These are phyloP conservation scores for Orbilia ellipsospora DNA, from an alignment of 2,329 filamentous ascomycete species.

Conservation along the genomic window DNA sequence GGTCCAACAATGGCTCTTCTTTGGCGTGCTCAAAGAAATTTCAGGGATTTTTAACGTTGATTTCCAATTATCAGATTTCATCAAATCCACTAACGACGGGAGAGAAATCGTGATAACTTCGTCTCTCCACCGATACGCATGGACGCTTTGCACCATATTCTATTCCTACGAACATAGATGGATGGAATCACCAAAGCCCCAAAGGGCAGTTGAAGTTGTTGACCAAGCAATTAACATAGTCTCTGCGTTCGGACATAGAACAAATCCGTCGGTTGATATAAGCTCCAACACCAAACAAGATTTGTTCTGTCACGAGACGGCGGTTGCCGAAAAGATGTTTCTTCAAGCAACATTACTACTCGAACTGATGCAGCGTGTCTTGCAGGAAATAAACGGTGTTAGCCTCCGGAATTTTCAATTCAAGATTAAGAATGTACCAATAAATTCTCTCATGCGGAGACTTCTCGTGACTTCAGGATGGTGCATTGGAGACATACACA, in stretches of 20 bases:
- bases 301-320: not conserved
- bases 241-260: not conserved
- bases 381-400: not conserved
- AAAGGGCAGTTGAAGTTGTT: not conserved
- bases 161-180: not conserved
- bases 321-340: not conserved
- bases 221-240: not conserved
- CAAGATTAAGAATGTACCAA: not conserved
- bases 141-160: not conserved
- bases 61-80: not conserved
- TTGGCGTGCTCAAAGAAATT: not conserved
- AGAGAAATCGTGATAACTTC: not conserved
- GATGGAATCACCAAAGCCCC: not conserved
- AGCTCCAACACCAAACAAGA: not conserved
- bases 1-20: slow-evolving; percentile 5
- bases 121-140: not conserved
- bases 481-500: slow-evolving; percentile 1
- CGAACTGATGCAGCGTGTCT: not conserved
- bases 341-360: too few relatives aligned
- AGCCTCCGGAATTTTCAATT: not conserved
- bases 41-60: not conserved
- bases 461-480: not conserved
- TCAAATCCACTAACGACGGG: not conserved
- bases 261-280: not conserved
- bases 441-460: slow-evolving; percentile 4